These are phyloP conservation scores for Cercophora newfieldiana DNA, from an alignment of 495 filamentous ascomycete genomes.

Conservation along the genomic window DNA sequence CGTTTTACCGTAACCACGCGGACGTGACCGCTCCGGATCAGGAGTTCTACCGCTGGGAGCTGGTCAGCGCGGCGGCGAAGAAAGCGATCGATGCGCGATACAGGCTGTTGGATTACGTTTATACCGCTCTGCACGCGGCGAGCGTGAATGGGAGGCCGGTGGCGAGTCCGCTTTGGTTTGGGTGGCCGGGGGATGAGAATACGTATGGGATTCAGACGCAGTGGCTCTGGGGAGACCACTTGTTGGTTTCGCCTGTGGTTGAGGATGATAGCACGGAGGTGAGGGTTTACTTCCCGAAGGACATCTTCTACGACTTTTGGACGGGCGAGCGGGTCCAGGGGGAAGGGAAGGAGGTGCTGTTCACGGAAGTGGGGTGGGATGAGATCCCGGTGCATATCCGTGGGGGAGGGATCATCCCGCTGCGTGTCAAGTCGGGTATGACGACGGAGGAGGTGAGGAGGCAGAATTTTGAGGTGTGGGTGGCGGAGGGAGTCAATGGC, in stretches of 20 bases:
- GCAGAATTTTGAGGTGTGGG: conserved; percentile 66
- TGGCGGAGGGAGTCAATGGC: conserved; percentile 57
- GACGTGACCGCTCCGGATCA: conserved; percentile 53
- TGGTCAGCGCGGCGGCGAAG: conserved; percentile 62
- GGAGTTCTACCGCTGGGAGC: conserved; percentile 76
- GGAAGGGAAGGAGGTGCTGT: conserved; percentile 47
- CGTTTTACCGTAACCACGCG: conserved; percentile 86
- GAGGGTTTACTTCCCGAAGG: conserved; percentile 67
- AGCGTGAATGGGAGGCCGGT: conserved; percentile 60
- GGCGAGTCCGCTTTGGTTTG: conserved; percentile 67
- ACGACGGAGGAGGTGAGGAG: conserved; percentile 69
- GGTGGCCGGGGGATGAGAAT: conserved; percentile 64
- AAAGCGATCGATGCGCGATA: conserved; percentile 75
- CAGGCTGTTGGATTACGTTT: conserved; percentile 75
- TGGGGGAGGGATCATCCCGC: conserved; percentile 67
- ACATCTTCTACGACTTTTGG: conserved; percentile 77
- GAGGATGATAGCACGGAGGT: conserved; percentile 62
- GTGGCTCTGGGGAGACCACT: conserved; percentile 68
- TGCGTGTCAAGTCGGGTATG: conserved; percentile 56
- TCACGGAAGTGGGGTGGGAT: conserved; percentile 56
- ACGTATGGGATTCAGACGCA: conserved; percentile 63
- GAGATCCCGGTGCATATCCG: conserved; percentile 75
- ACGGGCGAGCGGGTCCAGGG: conserved; percentile 59
- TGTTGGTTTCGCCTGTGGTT: conserved; percentile 72
- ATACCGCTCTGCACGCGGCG: conserved; percentile 69